phyloP scores from a whole-genome alignment of 2,329 filamentous ascomycete genomes.

The Microcyclospora pomicola region DNA sequence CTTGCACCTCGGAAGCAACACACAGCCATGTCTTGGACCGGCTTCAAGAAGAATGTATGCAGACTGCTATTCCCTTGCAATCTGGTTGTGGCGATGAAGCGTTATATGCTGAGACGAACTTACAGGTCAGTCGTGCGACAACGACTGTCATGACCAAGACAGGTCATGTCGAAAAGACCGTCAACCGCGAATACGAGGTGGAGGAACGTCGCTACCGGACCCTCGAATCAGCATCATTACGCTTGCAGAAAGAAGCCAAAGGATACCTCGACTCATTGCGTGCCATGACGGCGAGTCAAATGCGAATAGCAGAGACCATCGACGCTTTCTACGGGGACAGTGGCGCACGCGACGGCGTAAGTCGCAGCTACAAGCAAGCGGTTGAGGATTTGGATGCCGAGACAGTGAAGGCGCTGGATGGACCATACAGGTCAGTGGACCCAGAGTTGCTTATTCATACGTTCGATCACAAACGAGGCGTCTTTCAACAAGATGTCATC shows the following conservation, averaged over 20 bases:
- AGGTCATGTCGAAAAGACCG: conserved; percentile 95
- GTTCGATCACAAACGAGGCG: conserved; percentile 1
- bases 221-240: conserved; percentile 86
- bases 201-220: conserved; percentile 86
- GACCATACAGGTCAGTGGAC: conserved; percentile 61
- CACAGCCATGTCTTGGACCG: conserved; percentile 48
- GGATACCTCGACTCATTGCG: conserved; percentile 92
- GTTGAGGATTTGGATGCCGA: conserved; percentile 96
- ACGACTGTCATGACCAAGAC: conserved; percentile 99
- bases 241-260: conserved; percentile 94
- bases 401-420: conserved; percentile 95
- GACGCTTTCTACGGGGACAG: conserved; percentile 98
- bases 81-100: conserved; percentile 1
- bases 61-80: not conserved
- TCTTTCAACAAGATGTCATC: conserved; percentile 4
- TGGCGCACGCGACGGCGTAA: conserved; percentile 87
- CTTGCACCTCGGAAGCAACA: too few species aligned
- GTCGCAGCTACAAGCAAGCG: conserved; percentile 93
- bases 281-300: conserved; percentile 98
- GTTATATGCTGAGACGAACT: conserved; percentile 40
- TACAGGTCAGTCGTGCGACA: conserved; percentile 95
- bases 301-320: conserved; percentile 98
- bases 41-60: conserved; percentile 25
- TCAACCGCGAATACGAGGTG: conserved; percentile 96
- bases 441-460: conserved; percentile 7